A percentile compares a stretch with the other conserved stretches of the same genome.
Evolutionary conservation across 768 basidiomycete species (phyloP).

Genomic region (Kwoniella shandongensis): DNA sequence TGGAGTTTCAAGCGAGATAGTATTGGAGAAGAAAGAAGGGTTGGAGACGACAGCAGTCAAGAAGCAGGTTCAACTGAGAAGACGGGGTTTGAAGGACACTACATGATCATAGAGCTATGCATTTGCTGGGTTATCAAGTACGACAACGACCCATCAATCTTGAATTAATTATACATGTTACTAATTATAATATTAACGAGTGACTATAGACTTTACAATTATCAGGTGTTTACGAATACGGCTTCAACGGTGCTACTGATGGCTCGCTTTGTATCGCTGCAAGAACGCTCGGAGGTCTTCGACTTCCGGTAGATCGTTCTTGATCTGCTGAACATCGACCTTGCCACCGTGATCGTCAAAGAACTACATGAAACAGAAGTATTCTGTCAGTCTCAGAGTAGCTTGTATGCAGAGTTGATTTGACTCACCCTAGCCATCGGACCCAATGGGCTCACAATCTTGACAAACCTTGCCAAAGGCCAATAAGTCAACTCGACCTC

Average conservation of each 20-base stretch:
- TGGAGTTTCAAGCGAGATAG: background rate
- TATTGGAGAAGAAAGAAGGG: background rate
- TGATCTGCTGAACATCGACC: conserved; percentile 19
- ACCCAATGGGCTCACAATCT: conserved; percentile 3
- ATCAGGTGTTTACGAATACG: no score
- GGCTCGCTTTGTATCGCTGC: conserved; percentile 15
- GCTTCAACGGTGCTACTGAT: background rate
- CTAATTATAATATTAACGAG: no score
- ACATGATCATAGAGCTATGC: background rate
- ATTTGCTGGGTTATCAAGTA: no score
- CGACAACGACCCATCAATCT: no score
- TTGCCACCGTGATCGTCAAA: conserved; percentile 28
- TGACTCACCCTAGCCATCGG: conserved; percentile 18
- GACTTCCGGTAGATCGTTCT: conserved; percentile 20
- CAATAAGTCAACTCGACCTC: conserved; percentile 13
- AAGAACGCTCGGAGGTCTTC: conserved; percentile 27
- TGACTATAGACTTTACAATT: no score
- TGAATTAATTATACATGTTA: no score
- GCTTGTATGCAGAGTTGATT: background rate
- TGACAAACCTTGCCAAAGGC: conserved; percentile 23
- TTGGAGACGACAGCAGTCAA: background rate
- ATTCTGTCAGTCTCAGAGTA: background rate
- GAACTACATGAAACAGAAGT: conserved; percentile 13
- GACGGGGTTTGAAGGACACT: conserved; percentile 1
- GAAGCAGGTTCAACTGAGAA: background rate